These are phyloP conservation scores for Rugonectria rugulosa DNA, from an alignment of 2,329 filamentous ascomycete genomes.

Conservation along the genomic window DNA sequence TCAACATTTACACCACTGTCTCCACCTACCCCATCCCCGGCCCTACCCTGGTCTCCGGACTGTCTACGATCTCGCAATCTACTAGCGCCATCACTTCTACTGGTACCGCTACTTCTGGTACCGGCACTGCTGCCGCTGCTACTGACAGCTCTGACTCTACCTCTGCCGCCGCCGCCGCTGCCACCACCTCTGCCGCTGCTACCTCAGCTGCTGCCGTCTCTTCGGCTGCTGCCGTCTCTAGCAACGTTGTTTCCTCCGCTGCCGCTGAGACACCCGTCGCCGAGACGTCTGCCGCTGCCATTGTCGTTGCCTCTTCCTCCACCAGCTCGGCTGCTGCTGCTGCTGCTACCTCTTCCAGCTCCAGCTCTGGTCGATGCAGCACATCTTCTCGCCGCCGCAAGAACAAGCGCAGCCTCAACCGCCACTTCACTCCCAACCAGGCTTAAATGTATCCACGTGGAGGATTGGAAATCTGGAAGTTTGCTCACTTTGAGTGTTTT, in stretches of 20 bases:
- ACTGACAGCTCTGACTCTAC: constrained; percentile 17
- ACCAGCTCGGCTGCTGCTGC: constrained; percentile 21
- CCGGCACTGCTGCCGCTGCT: constrained; percentile 14
- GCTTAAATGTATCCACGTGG: background rate
- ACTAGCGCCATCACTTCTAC: constrained; percentile 27
- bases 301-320: constrained; percentile 14
- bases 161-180: constrained; percentile 10
- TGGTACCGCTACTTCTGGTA: constrained; percentile 23
- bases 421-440: constrained; percentile 28
- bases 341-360: constrained; percentile 2
- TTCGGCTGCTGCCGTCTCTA: constrained; percentile 13
- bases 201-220: constrained; percentile 16
- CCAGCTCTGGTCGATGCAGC: constrained; percentile 3
- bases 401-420: constrained; percentile 35
- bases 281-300: constrained; percentile 8
- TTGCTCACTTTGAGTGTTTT: constrained; percentile 5
- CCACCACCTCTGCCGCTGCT: constrained; percentile 9
- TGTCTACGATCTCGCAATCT: constrained; percentile 27
- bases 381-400: constrained; percentile 34
- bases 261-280: constrained; percentile 4
- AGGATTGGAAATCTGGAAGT: constrained; percentile 1
- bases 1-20: constrained; percentile 43
- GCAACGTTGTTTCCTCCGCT: constrained; percentile 8
- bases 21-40: constrained; percentile 41
- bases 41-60: constrained; percentile 36